Conservation (phyloP, 768 basidiomycete species). For the Clitopilus passeckerianus region DNA sequence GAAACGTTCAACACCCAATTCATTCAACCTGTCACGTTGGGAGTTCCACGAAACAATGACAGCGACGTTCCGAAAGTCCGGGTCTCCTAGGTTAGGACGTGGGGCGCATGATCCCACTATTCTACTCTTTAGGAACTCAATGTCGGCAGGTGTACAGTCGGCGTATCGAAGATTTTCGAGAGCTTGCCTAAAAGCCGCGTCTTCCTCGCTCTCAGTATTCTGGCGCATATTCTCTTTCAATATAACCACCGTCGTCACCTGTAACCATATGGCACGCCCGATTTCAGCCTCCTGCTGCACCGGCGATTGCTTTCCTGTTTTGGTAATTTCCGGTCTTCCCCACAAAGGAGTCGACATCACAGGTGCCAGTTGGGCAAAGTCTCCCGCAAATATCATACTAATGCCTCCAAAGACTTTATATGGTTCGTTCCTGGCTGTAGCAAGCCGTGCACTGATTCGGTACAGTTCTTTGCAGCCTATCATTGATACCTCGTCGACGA, state of each 20-base stretch:
- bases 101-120: conserved; percentile 7
- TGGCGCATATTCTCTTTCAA: conserved; percentile 27
- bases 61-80: conserved; percentile 17
- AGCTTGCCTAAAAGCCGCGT: conserved; percentile 14
- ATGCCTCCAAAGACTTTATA: conserved; percentile 20
- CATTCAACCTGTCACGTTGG: conserved; percentile 21
- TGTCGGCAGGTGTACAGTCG: conserved; percentile 13
- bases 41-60: conserved; percentile 22
- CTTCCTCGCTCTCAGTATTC: conserved; percentile 12
- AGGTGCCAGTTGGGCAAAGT: conserved; percentile 29
- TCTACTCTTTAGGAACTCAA: conserved; percentile 14
- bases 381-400: conserved; percentile 27
- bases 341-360: conserved; percentile 21
- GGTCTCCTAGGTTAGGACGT: conserved; percentile 6
- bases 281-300: conserved; percentile 23
- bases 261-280: conserved; percentile 25
- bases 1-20: conserved; percentile 19
- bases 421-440: conserved; percentile 6
- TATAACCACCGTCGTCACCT: conserved; percentile 25
- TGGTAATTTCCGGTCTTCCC: no score
- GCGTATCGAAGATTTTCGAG: conserved; percentile 14
- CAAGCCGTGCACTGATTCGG: conserved; percentile 12
- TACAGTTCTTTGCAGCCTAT: conserved; percentile 15
- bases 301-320: no score
- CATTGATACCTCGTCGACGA: conserved; percentile 32